Evolutionary conservation across 306 rosid species (phyloP), one percentile per base, ranked within the genome.

Genomic region (Pterocarpus santalinus): DNA sequence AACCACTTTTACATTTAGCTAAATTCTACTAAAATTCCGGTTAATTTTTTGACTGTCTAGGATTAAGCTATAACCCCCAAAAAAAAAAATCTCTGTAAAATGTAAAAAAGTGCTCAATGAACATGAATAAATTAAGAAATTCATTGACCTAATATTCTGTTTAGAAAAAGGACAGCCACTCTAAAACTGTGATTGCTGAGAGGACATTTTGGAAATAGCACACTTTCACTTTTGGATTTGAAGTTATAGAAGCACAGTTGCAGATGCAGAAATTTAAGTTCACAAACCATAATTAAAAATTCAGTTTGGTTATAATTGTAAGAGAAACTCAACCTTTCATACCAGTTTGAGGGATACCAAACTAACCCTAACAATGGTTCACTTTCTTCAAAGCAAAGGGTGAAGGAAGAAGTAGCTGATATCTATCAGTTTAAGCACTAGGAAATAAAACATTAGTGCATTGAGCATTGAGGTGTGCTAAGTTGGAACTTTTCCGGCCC

Each of bases 321-420:
- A 56, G 53, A 55, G 9, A 73, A 73, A 74, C 63, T 5, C 44
- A 61, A 73, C 63, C 46, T 67, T 57, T 46, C 43, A 39, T 16
- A 17, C 11, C 10, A 67, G 55, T 11, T 13, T 58, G 28, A 7
- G 22, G 9, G 52, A 9, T 30, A 5, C 14, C 60, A 41, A 65
- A 52, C 43, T 53, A 78, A 39, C 82, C 85, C 86, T 79, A 82
- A 52, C 17, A 51, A 2, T 56, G 76, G 32, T 69, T 67, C 65
- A 67, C 32, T 43, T 65, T 69, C 16, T 32, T 69, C 67, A 33
- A 7, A 43, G 41, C 17, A 5, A 34, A 8, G 30, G 41, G 14
- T 43, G 62, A 70, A 34, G 41, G 65, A 30, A 41, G n/a, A 41
- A 8, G 5, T 43, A 43, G 14, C n/a, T 11, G 13, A 3, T 36